Conservation (phyloP, 2,329 filamentous ascomycete genomes). For the Penicillium sclerotiorum region DNA sequence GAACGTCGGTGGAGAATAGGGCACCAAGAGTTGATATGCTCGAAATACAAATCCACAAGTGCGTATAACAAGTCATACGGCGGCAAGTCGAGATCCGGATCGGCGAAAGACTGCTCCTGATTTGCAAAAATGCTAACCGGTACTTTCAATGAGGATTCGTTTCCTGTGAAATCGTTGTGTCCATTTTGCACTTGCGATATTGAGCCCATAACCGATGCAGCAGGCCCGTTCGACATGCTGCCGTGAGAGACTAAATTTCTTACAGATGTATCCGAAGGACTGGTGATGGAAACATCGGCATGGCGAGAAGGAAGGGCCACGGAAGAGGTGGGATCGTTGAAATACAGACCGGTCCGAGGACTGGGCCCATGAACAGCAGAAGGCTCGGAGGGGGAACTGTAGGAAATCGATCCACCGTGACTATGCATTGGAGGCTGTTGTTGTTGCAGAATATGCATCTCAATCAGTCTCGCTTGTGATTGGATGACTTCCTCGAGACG, state of each 20-base stretch:
- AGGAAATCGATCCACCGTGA: slow-evolving; percentile 31
- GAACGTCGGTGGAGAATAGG: slow-evolving; percentile 85
- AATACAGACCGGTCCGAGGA: slow-evolving; percentile 62
- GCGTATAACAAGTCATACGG: slow-evolving; percentile 75
- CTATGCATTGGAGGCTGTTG: slow-evolving; percentile 34
- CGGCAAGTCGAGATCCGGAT: slow-evolving; percentile 68
- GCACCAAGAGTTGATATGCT: slow-evolving; percentile 81
- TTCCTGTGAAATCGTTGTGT: slow-evolving; percentile 43
- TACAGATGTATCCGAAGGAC: slow-evolving; percentile 37
- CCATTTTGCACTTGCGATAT: slow-evolving; percentile 29
- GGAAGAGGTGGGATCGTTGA: slow-evolving; percentile 59
- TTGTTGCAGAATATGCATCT: slow-evolving; percentile 54
- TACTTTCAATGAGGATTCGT: slow-evolving; percentile 59
- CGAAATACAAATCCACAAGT: slow-evolving; percentile 75
- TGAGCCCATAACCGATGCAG: slow-evolving; percentile 19
- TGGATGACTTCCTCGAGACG: slow-evolving; percentile 68
- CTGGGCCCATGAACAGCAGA: slow-evolving; percentile 57
- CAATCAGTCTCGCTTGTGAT: slow-evolving; percentile 67
- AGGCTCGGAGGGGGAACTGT: slow-evolving; percentile 54
- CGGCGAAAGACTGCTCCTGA: slow-evolving; percentile 48
- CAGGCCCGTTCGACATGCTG: slow-evolving; percentile 26
- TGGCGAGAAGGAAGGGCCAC: slow-evolving; percentile 52
- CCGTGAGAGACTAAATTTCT: slow-evolving; percentile 29
- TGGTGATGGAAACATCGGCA: slow-evolving; percentile 45
- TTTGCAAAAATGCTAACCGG: slow-evolving; percentile 59